phyloP scores from a whole-genome alignment of 1,284 basidiomycete species.

The Rhizoctonia solani region DNA sequence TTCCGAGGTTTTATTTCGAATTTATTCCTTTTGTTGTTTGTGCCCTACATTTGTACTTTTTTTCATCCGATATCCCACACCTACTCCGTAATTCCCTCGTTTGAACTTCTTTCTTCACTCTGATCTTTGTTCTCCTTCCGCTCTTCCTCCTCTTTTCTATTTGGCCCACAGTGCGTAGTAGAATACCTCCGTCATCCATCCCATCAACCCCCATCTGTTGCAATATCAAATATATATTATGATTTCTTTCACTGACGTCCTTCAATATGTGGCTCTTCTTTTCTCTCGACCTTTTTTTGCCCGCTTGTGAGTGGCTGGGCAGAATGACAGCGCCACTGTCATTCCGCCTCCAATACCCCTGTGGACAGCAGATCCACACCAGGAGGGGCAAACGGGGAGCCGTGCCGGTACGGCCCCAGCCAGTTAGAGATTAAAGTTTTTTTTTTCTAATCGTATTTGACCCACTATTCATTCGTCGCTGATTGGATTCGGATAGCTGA shows the following conservation, averaged over 20 bases:
- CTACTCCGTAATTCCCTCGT: conserved; percentile 26
- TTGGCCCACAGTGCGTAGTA: conserved; percentile 1
- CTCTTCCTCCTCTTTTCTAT: conserved; percentile 7
- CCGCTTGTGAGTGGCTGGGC: too few relatives aligned
- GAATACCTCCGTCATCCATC: conserved; percentile 28
- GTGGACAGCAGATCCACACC: too few relatives aligned
- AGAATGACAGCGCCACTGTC: too few relatives aligned
- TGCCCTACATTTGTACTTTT: neutral
- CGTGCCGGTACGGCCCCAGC: too few relatives aligned
- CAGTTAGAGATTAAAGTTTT: too few relatives aligned
- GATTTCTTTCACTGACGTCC: conserved; percentile 12
- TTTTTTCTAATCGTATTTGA: too few relatives aligned
- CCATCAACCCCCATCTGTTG: conserved; percentile 32
- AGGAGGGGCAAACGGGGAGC: too few relatives aligned
- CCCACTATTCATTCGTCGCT: neutral
- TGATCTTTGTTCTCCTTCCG: too few relatives aligned
- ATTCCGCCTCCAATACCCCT: too few relatives aligned
- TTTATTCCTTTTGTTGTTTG: neutral
- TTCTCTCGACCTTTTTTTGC: too few relatives aligned
- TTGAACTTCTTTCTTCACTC: neutral
- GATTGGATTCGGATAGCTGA: neutral
- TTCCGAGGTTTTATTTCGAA: neutral
- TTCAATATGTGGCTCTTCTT: too few relatives aligned
- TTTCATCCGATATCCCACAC: conserved; percentile 1
- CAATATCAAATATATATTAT: conserved; percentile 34